Base-by-base conservation (phyloP, 2,329 filamentous ascomycete species). In the Drechslerella coelobrocha region DNA sequence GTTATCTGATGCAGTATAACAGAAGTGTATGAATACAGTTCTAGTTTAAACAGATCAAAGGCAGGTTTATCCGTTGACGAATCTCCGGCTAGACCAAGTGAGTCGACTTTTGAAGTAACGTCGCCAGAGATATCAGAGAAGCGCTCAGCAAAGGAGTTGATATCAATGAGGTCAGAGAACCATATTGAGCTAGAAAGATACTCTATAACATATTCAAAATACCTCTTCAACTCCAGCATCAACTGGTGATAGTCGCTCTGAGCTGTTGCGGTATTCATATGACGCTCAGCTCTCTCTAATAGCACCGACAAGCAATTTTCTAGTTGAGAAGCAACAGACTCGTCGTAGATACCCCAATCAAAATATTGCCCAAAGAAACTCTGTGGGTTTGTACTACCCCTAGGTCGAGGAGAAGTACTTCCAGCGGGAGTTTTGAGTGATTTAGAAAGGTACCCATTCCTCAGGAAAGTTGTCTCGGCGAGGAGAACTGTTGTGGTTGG, bases 101-200 rank as follows among this genome's bases (percentile, higher is more conserved):
- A 59, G 14, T 19, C 27, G 12, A 29, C 31, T 55, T 63, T 71
- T 19, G 48, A 59, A 29, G 50, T 2, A 31, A 31, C 29, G 10
- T 71, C 66, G 5, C 37, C 48, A 6, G 63, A n/a, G 4, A 71
- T 59, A 55, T 71, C 66, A n/a, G 48, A 19, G 21, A 74, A 68
- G 12, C 75, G 72, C 29, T 71, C 68, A 5, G 68, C 73, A 50
- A 76, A 76, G 0, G 73, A 73, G 9, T 62, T 26, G 17, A 75
- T 60, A 61, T 76, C 75, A 23, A 76, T 73, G 9, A 72, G 60
- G 55, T 76, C 75, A 8, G 74, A 68, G 41, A 76, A 76, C n/a
- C 57, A 68, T 12, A 76, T 53, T 8, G 59, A 29, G 21, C 57
- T 53, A 19, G 63, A 56, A 39, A 76, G 56, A 54, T 76, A 76